Percentiles rank a stretch among this genome's conserved stretches.
Evolutionary conservation across 148 eudicot genomes (phyloP).

Genomic region (Camellia granthamiana): DNA sequence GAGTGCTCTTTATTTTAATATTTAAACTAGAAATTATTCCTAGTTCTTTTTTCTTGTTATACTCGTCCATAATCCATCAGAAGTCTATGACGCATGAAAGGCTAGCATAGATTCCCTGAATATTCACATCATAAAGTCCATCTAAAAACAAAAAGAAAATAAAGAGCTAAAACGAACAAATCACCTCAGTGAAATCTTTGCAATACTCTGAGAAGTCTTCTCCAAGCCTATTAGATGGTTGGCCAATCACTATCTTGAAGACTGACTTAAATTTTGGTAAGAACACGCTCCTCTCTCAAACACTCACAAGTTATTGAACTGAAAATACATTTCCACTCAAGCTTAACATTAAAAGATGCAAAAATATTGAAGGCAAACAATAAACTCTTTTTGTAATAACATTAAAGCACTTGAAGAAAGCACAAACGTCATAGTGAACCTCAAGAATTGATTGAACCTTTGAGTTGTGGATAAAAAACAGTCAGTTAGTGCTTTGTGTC

Average conservation of each 20-base stretch:
- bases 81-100: not conserved
- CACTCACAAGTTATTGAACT: too few species aligned
- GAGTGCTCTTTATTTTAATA: not conserved
- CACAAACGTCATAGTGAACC: too few species aligned
- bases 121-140: not conserved
- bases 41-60: not conserved
- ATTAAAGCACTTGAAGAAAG: too few species aligned
- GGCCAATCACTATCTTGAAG: constrained; percentile 83
- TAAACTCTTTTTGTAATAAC: too few species aligned
- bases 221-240: constrained; percentile 95
- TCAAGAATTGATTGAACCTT: too few species aligned
- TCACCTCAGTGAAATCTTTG: constrained; percentile 75
- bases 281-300: too few species aligned
- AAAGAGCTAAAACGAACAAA: not conserved
- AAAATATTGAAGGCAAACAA: too few species aligned
- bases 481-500: too few species aligned
- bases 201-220: constrained; percentile 82
- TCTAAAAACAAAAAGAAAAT: not conserved
- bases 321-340: too few species aligned
- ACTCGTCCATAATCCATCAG: not conserved
- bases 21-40: not conserved
- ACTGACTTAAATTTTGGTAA: too few species aligned
- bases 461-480: too few species aligned
- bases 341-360: too few species aligned
- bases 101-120: not conserved